These are phyloP conservation scores for Auriscalpium microsporum DNA, from an alignment of 768 basidiomycete species.

Conservation along the genomic window DNA sequence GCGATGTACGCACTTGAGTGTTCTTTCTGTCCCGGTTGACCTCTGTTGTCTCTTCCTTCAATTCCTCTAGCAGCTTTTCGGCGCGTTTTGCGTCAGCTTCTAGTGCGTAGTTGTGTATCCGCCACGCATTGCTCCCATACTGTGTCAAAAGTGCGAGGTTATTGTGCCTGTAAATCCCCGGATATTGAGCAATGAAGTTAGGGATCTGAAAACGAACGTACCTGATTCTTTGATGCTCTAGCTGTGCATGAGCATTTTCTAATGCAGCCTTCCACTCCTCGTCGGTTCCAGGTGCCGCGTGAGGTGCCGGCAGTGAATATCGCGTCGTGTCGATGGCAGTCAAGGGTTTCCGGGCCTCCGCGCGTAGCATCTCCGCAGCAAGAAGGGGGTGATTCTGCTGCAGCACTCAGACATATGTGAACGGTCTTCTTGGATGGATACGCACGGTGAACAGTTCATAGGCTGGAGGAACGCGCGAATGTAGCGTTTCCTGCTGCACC, in stretches of 20 bases:
- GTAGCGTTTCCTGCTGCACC: constrained; percentile 43
- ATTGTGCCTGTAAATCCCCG: constrained; percentile 47
- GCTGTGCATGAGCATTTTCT: constrained; percentile 69
- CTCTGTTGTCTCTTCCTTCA: constrained; percentile 72
- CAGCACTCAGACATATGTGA: background rate
- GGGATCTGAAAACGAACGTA: constrained; percentile 22
- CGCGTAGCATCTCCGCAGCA: constrained; percentile 64
- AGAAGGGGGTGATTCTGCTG: constrained; percentile 59
- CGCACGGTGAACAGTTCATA: constrained; percentile 62
- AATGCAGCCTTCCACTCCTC: constrained; percentile 71
- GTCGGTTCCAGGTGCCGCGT: constrained; percentile 51
- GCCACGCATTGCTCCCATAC: constrained; percentile 88
- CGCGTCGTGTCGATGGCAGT: constrained; percentile 62
- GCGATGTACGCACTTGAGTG: constrained; percentile 46
- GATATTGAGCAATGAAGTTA: background rate
- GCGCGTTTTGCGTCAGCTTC: constrained; percentile 68
- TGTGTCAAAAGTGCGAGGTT: constrained; percentile 78
- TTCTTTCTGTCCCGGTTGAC: constrained; percentile 89
- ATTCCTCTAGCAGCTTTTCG: constrained; percentile 65
- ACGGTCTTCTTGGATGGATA: constrained; percentile 15
- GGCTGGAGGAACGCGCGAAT: constrained; percentile 64
- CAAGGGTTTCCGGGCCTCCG: constrained; percentile 59
- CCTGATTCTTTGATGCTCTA: constrained; percentile 82
- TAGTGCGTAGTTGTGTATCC: constrained; percentile 82
- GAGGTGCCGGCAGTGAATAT: constrained; percentile 67